Percentiles rank a stretch among this genome's conserved stretches.
phyloP scores from a whole-genome alignment of 768 basidiomycete genomes.

The Boletus rubescentipes region DNA sequence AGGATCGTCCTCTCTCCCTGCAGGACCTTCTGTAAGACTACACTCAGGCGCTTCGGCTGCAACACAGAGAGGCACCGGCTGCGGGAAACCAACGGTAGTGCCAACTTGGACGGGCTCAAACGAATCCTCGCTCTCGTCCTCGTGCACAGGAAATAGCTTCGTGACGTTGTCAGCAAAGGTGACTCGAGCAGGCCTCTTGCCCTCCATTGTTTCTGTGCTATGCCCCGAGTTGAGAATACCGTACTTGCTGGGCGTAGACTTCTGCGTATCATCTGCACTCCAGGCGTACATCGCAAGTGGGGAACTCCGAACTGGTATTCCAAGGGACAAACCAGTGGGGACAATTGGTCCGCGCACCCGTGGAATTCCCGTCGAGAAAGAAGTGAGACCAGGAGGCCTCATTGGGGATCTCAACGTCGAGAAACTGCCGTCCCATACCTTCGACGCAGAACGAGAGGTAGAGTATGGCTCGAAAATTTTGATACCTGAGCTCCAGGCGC shows the following conservation, averaged over 20 bases:
- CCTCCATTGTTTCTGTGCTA: constrained; percentile 9
- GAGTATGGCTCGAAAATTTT: constrained; percentile 36
- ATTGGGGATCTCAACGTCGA: not conserved
- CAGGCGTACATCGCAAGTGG: constrained; percentile 44
- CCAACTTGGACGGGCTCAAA: constrained; percentile 15
- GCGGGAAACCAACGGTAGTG: constrained; percentile 25
- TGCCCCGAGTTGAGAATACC: constrained; percentile 17
- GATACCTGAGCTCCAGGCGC: constrained; percentile 64
- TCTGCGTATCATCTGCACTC: constrained; percentile 39
- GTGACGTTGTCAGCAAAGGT: constrained; percentile 20
- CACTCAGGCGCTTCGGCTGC: not conserved
- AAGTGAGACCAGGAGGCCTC: constrained; percentile 23
- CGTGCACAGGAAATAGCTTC: constrained; percentile 30
- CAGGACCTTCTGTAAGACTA: not conserved
- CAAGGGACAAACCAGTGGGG: constrained; percentile 44
- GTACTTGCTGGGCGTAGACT: constrained; percentile 15
- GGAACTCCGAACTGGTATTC: constrained; percentile 50
- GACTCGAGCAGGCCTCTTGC: constrained; percentile 18
- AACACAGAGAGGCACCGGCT: not conserved
- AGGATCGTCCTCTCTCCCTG: constrained; percentile 23
- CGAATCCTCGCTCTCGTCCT: constrained; percentile 37
- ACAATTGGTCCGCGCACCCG: constrained; percentile 22
- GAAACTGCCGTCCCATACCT: constrained; percentile 19
- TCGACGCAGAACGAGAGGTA: not conserved
- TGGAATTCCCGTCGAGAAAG: not conserved